Percentiles rank a stretch among this genome's conserved stretches.
Conservation (phyloP, 805 yeast genomes). For the Lipomyces lipofer region DNA sequence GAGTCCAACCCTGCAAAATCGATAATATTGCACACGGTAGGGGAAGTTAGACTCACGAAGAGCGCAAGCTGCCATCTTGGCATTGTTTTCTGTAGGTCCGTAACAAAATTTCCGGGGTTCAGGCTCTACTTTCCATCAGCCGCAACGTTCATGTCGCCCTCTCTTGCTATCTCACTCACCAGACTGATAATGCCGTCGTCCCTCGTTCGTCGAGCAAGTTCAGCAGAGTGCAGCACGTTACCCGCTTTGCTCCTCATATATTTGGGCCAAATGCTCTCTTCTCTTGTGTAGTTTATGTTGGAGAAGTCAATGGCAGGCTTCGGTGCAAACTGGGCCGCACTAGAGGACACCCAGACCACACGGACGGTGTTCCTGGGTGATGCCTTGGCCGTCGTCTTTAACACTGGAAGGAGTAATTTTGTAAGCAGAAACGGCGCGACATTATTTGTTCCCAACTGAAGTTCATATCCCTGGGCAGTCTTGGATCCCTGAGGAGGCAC, state of each 20-base stretch:
- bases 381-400: constrained; percentile 41
- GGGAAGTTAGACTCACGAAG: background rate
- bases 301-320: constrained; percentile 42
- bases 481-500: constrained; percentile 24
- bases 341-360: constrained; percentile 49
- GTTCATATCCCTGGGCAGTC: constrained; percentile 49
- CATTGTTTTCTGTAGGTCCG: constrained; percentile 6
- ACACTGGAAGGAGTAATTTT: constrained; percentile 43
- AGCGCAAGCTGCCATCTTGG: constrained; percentile 14
- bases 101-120: constrained; percentile 10
- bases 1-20: background rate
- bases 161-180: background rate
- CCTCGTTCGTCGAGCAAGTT: background rate
- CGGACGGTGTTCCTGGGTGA: constrained; percentile 35
- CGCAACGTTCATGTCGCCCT: background rate
- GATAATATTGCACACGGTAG: background rate
- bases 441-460: constrained; percentile 49
- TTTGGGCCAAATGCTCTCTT: constrained; percentile 16
- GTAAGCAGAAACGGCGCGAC: constrained; percentile 50
- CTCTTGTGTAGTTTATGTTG: constrained; percentile 37
- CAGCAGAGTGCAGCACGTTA: constrained; percentile 28
- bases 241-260: constrained; percentile 50
- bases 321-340: constrained; percentile 40
- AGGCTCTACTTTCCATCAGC: background rate
- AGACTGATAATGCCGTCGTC: constrained; percentile 10